Conservation (phyloP, 805 yeast species). For the Starmerella sp. region DNA sequence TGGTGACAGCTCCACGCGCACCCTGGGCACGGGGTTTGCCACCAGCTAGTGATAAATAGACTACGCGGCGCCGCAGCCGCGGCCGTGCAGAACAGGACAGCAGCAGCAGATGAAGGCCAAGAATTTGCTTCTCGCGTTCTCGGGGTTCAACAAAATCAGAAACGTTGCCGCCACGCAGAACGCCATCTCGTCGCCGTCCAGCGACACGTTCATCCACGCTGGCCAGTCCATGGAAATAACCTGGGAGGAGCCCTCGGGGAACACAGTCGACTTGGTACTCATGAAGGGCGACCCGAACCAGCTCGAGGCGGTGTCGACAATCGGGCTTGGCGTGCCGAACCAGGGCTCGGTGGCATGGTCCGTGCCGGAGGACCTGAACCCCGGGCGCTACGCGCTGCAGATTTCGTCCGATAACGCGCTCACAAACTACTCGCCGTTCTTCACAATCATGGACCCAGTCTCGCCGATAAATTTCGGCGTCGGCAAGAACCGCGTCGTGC, state of each 20-base stretch:
- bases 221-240: constrained; percentile 23
- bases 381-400: constrained; percentile 16
- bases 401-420: constrained; percentile 23
- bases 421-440: constrained; percentile 27
- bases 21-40: neutral
- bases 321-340: constrained; percentile 26
- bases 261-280: constrained; percentile 22
- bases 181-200: constrained; percentile 14
- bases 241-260: constrained; percentile 25
- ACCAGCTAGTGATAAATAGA: neutral
- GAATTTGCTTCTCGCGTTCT: constrained; percentile 3
- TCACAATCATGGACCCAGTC: constrained; percentile 13
- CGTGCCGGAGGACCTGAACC: constrained; percentile 17
- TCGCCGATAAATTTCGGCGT: constrained; percentile 6
- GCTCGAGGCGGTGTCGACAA: constrained; percentile 20
- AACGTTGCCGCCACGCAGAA: constrained; percentile 8
- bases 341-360: constrained; percentile 26
- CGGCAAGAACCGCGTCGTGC: neutral
- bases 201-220: constrained; percentile 23
- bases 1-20: neutral
- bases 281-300: constrained; percentile 24
- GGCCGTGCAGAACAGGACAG: no score
- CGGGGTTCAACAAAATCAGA: constrained; percentile 7
- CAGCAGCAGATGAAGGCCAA: constrained; percentile 5
- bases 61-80: neutral